These are phyloP conservation scores for Vanrija sp. DNA, from an alignment of 1,284 basidiomycete genomes.

Conservation along the genomic window DNA sequence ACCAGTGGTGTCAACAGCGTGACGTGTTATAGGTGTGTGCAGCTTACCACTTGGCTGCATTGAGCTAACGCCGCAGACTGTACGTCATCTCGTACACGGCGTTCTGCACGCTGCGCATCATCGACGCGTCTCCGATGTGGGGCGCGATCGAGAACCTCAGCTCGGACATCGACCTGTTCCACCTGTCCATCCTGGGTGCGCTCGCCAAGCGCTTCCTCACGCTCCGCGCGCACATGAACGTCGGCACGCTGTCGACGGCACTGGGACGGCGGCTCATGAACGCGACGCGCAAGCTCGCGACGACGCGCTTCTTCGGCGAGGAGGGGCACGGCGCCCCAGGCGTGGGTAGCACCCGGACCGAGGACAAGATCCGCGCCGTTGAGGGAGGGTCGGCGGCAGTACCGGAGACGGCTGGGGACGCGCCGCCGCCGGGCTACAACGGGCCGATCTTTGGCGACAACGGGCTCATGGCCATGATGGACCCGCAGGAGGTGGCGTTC, in stretches of 20 bases:
- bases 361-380: no score
- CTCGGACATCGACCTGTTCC: conserved; percentile 15
- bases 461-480: background rate
- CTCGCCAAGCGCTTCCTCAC: conserved; percentile 14
- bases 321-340: background rate
- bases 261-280: conserved; percentile 16
- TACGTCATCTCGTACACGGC: conserved; percentile 18
- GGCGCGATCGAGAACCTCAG: background rate
- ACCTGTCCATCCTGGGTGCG: conserved; percentile 12
- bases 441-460: no score
- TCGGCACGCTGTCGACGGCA: conserved; percentile 13
- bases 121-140: conserved; percentile 5
- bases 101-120: conserved; percentile 15
- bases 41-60: conserved; percentile 4
- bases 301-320: background rate
- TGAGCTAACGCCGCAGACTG: conserved; percentile 2
- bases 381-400: no score
- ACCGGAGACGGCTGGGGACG: no score
- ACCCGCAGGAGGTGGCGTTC: conserved; percentile 10
- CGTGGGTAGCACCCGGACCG: background rate
- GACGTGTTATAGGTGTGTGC: conserved; percentile 11
- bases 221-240: conserved; percentile 16
- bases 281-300: conserved; percentile 10
- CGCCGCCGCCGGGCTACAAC: no score
- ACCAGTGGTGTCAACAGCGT: conserved; percentile 6